phyloP scores from a whole-genome alignment of 1,284 basidiomycete genomes.

The Filobasidium uniguttulatum region DNA sequence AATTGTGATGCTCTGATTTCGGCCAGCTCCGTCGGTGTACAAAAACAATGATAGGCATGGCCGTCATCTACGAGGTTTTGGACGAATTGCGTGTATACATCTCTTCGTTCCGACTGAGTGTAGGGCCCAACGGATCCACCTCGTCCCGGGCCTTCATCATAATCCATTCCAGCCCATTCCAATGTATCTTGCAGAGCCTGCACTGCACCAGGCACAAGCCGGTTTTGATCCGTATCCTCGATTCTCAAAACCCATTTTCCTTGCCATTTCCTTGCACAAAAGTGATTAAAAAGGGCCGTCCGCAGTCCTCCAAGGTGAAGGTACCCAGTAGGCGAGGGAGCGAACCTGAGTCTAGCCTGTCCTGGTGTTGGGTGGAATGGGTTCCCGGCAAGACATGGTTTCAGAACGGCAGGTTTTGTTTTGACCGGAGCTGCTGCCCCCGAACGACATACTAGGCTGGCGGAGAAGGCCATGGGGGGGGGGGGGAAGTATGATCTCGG shows the following conservation, averaged over 20 bases:
- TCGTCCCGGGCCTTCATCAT: slow-evolving; percentile 74
- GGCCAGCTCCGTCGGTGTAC: slow-evolving; percentile 54
- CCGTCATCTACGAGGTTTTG: slow-evolving; percentile 63
- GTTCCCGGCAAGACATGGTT: not conserved
- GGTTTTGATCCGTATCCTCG: slow-evolving; percentile 80
- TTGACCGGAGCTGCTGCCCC: not conserved
- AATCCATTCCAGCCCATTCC: slow-evolving; percentile 84
- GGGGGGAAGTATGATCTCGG: no score
- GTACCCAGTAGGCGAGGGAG: slow-evolving; percentile 89
- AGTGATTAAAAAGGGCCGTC: slow-evolving; percentile 86
- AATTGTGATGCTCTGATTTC: slow-evolving; percentile 55
- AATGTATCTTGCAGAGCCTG: slow-evolving; percentile 64
- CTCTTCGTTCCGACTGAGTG: slow-evolving; percentile 78
- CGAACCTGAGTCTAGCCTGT: slow-evolving; percentile 56
- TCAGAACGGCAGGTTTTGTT: not conserved
- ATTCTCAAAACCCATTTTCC: slow-evolving; percentile 81
- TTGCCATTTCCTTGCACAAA: slow-evolving; percentile 63
- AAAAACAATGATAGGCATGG: slow-evolving; percentile 91
- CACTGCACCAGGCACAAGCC: slow-evolving; percentile 68
- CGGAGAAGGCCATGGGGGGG: no score
- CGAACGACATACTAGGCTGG: no score
- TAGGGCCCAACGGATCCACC: slow-evolving; percentile 64
- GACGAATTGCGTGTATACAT: slow-evolving; percentile 65
- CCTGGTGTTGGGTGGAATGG: not conserved
- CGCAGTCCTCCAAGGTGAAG: slow-evolving; percentile 92